These are phyloP conservation scores for Marchantia paleacea DNA, from an alignment of 225 moss, liverwort and hornwort species.

Conservation along the genomic window DNA sequence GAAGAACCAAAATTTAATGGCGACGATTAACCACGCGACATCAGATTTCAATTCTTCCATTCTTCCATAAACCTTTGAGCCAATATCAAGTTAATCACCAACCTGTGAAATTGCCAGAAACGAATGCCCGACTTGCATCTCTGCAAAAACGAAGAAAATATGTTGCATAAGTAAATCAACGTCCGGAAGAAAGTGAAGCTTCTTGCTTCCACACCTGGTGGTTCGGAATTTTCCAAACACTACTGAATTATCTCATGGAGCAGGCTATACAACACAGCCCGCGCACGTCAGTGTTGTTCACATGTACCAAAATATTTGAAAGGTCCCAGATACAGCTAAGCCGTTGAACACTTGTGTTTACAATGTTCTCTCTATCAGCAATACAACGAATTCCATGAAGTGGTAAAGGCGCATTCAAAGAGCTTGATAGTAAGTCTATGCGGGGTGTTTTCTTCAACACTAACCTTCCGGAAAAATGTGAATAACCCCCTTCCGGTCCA, in stretches of 20 bases:
- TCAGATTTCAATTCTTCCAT: neutral
- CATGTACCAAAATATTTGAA: neutral
- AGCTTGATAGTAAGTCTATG: too few relatives aligned
- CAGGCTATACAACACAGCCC: too few relatives aligned
- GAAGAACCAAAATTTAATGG: neutral
- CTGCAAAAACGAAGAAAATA: slow-evolving; percentile 20
- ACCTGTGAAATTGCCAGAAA: slow-evolving; percentile 95
- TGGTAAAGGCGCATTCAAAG: neutral
- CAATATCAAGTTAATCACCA: neutral
- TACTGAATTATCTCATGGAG: too few relatives aligned
- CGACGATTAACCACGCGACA: neutral
- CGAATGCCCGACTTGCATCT: slow-evolving; percentile 96
- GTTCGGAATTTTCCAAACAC: too few relatives aligned
- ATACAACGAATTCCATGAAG: neutral
- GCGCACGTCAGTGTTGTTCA: too few relatives aligned
- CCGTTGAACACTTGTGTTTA: neutral
- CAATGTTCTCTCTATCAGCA: neutral
- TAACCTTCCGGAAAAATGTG: slow-evolving; percentile 94
- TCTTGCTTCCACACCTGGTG: too few relatives aligned
- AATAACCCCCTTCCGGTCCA: slow-evolving; percentile 81
- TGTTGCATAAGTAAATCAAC: neutral
- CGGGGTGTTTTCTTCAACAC: neutral
- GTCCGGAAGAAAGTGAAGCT: neutral
- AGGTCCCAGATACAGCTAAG: neutral
- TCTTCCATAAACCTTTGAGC: neutral